Percentiles rank a stretch among this genome's conserved stretches.
Evolutionary conservation across 2,329 filamentous ascomycete species (phyloP).

Genomic region (Fusarium sp.): DNA sequence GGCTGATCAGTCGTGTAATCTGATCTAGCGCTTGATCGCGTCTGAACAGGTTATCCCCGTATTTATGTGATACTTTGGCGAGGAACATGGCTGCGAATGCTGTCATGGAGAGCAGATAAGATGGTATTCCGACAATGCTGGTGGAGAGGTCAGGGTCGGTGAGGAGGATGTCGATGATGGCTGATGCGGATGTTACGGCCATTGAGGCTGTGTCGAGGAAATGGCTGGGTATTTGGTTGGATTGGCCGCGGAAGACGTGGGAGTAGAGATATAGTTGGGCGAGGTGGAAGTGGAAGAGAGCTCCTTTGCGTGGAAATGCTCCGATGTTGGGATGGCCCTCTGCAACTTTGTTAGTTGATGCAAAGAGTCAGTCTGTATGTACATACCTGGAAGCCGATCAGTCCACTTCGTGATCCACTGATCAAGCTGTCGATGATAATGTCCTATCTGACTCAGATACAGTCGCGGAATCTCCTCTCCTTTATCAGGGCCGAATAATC

Average conservation of each 20-base stretch:
- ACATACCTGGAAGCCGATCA: conserved; percentile 42
- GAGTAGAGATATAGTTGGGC: conserved; percentile 54
- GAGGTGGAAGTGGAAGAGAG: conserved; percentile 53
- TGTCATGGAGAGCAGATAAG: conserved; percentile 62
- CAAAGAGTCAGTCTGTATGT: no score
- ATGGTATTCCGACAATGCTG: conserved; percentile 55
- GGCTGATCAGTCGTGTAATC: conserved; percentile 49
- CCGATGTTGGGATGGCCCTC: conserved; percentile 49
- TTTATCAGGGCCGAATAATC: conserved; percentile 65
- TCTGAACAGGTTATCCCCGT: conserved; percentile 52
- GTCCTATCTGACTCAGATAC: conserved; percentile 58
- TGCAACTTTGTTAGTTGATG: neutral
- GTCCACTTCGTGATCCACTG: conserved; percentile 52
- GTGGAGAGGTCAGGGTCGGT: conserved; percentile 53
- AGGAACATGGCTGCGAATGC: conserved; percentile 63
- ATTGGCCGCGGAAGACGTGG: conserved; percentile 51
- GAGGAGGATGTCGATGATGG: conserved; percentile 56
- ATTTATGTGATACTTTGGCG: conserved; percentile 56
- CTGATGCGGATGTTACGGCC: conserved; percentile 51
- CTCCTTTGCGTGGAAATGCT: conserved; percentile 52
- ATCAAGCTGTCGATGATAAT: conserved; percentile 48
- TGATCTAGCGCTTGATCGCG: conserved; percentile 49
- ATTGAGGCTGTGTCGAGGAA: conserved; percentile 47
- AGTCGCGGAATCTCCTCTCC: conserved; percentile 60
- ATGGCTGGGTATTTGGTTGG: conserved; percentile 46